A percentile compares a stretch with the other conserved stretches of the same genome.
Evolutionary conservation across 2,329 filamentous ascomycete genomes (phyloP).

Genomic region (Arachnomyces sp.): DNA sequence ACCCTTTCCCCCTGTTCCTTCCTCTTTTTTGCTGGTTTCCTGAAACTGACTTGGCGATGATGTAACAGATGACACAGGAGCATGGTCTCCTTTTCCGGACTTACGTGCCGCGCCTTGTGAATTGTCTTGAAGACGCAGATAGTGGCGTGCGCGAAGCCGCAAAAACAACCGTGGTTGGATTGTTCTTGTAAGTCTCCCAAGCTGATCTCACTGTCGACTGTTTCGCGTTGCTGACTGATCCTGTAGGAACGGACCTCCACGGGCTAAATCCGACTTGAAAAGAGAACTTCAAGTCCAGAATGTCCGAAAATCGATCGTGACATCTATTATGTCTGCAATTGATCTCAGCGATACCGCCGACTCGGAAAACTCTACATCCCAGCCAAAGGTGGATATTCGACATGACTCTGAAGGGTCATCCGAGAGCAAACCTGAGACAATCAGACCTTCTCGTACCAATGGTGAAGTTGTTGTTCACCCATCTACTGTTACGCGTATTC

Average conservation of each 20-base stretch:
- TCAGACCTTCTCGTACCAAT: too few species aligned
- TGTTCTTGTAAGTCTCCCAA: slow-evolving; percentile 59
- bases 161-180: slow-evolving; percentile 73
- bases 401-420: too few species aligned
- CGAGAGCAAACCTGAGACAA: too few species aligned
- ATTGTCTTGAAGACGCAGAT: slow-evolving; percentile 83
- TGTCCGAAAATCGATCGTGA: slow-evolving; percentile 77
- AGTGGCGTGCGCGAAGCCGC: slow-evolving; percentile 77
- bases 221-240: slow-evolving; percentile 9
- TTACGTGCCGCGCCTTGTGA: slow-evolving; percentile 77
- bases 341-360: slow-evolving; percentile 40
- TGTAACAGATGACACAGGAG: slow-evolving; percentile 66
- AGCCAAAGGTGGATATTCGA: too few species aligned
- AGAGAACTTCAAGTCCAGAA: slow-evolving; percentile 76
- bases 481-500: too few species aligned
- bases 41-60: slow-evolving; percentile 4
- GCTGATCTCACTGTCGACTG: too few species aligned
- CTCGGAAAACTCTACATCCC: too few species aligned
- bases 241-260: slow-evolving; percentile 63
- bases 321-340: slow-evolving; percentile 70
- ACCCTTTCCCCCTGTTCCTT: slow-evolving; percentile 4
- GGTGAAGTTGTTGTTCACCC: too few species aligned
- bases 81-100: slow-evolving; percentile 70
- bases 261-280: slow-evolving; percentile 82
- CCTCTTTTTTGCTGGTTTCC: slow-evolving; percentile 10